These are phyloP conservation scores for Exserohilum rostratum DNA, from an alignment of 2,329 filamentous ascomycete species.

Conservation along the genomic window DNA sequence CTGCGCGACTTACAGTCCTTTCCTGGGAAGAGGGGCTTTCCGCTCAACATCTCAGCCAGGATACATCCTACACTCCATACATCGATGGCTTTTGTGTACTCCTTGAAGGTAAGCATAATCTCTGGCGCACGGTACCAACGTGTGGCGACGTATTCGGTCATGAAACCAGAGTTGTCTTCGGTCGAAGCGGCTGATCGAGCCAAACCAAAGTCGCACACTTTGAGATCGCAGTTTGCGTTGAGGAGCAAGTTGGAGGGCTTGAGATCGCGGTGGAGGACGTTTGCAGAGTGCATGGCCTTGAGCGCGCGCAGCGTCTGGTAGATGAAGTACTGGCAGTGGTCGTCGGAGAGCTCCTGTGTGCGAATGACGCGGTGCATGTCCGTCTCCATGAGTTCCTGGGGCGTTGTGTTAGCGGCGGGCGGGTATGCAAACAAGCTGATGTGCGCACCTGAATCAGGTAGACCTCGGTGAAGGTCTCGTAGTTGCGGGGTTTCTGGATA, in stretches of 20 bases:
- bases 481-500: conserved; percentile 96
- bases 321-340: conserved; percentile 99
- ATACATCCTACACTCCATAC: conserved; percentile 99
- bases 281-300: conserved; percentile 99
- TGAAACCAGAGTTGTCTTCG: conserved; percentile 99
- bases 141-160: conserved; percentile 99
- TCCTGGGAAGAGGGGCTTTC: conserved; percentile 96
- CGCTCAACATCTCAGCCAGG: conserved; percentile 96
- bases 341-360: conserved; percentile 96
- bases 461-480: conserved; percentile 95
- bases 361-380: conserved; percentile 99
- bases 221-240: conserved; percentile 98
- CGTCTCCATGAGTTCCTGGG: conserved; percentile 96
- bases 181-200: conserved; percentile 94
- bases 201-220: conserved; percentile 98
- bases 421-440: neutral
- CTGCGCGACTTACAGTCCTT: conserved; percentile 79
- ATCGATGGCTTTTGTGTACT: conserved; percentile 99
- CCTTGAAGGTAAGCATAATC: conserved; percentile 99
- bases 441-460: conserved; percentile 87
- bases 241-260: conserved; percentile 97
- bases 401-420: conserved; percentile 16
- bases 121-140: conserved; percentile 99
- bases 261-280: conserved; percentile 94
- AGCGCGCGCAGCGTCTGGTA: conserved; percentile 97